Evolutionary conservation across 305 asterid genomes (phyloP).

Genomic region (Stenogyne calaminthoides): DNA sequence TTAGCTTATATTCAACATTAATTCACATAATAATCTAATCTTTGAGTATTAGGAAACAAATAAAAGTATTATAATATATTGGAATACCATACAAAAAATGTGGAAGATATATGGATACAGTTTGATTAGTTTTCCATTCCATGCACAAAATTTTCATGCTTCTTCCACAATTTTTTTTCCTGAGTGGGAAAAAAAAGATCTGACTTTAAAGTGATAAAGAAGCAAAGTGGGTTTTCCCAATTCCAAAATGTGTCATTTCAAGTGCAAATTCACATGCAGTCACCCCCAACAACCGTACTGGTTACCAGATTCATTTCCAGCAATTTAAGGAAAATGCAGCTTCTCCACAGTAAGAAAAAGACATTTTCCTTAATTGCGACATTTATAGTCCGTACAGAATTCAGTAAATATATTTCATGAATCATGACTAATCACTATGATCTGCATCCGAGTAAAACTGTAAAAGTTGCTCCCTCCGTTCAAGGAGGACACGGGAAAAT

Average conservation of each 20-base stretch:
- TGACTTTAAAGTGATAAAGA: constrained; percentile 32
- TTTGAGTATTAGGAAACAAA: too few relatives aligned
- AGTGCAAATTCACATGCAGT: constrained; percentile 18
- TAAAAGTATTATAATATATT: too few relatives aligned
- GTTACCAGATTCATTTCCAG: constrained; percentile 5
- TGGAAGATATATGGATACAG: not conserved
- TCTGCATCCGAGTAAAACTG: not conserved
- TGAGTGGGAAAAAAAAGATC: not conserved
- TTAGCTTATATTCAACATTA: too few relatives aligned
- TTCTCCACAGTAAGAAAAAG: not conserved
- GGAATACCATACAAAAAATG: not conserved
- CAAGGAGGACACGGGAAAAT: too few relatives aligned
- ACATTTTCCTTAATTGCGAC: not conserved
- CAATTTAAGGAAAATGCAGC: not conserved
- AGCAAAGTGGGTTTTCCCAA: constrained; percentile 33
- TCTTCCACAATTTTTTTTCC: not conserved
- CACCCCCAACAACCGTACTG: constrained; percentile 13
- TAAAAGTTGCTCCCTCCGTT: too few relatives aligned
- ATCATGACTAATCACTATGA: not conserved
- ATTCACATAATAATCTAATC: too few relatives aligned
- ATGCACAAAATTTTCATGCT: not conserved
- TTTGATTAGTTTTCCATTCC: not conserved
- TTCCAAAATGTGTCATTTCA: constrained; percentile 18
- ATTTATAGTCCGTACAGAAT: not conserved
- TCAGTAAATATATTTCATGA: not conserved